A percentile compares a stretch with the other conserved stretches of the same genome.
Conservation (phyloP, 495 filamentous ascomycete genomes). For the Bombardia bombarda region DNA sequence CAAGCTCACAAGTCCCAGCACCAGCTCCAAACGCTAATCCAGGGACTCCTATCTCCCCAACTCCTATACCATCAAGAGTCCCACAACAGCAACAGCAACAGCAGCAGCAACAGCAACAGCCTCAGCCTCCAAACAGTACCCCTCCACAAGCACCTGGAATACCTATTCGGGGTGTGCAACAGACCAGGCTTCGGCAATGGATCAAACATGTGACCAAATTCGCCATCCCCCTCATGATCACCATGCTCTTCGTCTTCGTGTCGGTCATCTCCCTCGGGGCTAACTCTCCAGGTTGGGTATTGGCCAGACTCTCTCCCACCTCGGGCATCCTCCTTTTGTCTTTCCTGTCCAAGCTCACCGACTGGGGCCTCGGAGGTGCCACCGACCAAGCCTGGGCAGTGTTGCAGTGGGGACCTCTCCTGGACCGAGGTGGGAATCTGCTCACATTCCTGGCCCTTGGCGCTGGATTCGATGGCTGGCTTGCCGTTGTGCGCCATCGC, state of each 20-base stretch:
- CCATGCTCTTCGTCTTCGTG: slow-evolving; percentile 1
- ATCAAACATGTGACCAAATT: no score
- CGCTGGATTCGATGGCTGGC: neutral
- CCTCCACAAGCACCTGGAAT: no score
- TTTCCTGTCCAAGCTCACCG: slow-evolving; percentile 1
- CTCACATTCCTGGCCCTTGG: neutral
- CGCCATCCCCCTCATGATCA: no score
- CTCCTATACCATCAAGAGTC: no score
- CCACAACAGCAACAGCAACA: no score
- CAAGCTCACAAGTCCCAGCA: no score
- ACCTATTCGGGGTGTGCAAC: no score
- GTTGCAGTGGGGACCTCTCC: slow-evolving; percentile 1
- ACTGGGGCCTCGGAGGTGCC: slow-evolving; percentile 1
- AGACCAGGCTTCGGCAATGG: no score
- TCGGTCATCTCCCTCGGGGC: neutral
- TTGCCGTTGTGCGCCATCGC: neutral
- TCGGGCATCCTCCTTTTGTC: slow-evolving; percentile 1
- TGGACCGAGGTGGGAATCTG: neutral
- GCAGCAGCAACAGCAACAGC: no score
- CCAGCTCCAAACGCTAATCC: no score
- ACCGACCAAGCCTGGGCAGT: neutral
- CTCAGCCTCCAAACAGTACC: no score
- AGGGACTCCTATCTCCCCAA: no score
- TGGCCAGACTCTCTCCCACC: neutral
- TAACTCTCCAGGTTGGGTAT: neutral